Percentiles rank a stretch among this genome's conserved stretches.
phyloP scores from a whole-genome alignment of 2,329 filamentous ascomycete genomes.

The Alternaria gaisen region DNA sequence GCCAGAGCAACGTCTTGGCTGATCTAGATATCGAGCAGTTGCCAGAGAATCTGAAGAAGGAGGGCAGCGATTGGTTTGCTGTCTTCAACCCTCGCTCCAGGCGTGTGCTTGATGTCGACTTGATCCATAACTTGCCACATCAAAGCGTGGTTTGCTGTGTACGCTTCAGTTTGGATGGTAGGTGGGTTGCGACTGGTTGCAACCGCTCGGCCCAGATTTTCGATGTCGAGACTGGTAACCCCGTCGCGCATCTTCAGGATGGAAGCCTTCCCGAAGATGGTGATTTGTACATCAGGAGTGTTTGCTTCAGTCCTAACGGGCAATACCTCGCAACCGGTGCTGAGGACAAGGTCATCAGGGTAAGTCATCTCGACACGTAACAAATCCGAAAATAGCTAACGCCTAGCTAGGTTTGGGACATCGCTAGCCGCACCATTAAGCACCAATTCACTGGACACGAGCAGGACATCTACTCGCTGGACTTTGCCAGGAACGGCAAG shows the following conservation, averaged over 20 bases:
- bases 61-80: slow-evolving; percentile 91
- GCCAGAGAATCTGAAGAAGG: slow-evolving; percentile 86
- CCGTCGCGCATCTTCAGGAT: slow-evolving; percentile 90
- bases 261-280: slow-evolving; percentile 85
- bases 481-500: slow-evolving; percentile 91
- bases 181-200: slow-evolving; percentile 95
- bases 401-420: slow-evolving; percentile 84
- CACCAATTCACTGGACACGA: slow-evolving; percentile 97
- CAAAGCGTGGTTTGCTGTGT: slow-evolving; percentile 99
- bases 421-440: slow-evolving; percentile 80
- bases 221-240: slow-evolving; percentile 86
- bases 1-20: slow-evolving; percentile 72
- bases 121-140: slow-evolving; percentile 91
- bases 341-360: slow-evolving; percentile 95
- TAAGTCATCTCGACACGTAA: slow-evolving; percentile 58
- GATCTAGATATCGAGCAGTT: slow-evolving; percentile 89
- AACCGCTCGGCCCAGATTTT: slow-evolving; percentile 99
- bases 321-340: slow-evolving; percentile 94
- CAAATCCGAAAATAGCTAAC: slow-evolving; percentile 16
- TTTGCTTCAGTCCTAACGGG: slow-evolving; percentile 98
- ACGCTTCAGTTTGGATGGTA: slow-evolving; percentile 93
- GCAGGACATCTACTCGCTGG: slow-evolving; percentile 96
- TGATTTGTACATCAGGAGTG: slow-evolving; percentile 95
- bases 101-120: slow-evolving; percentile 88
- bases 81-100: slow-evolving; percentile 95